Conservation (phyloP, 2,329 filamentous ascomycete genomes). For the Cytospora paraplurivora region DNA sequence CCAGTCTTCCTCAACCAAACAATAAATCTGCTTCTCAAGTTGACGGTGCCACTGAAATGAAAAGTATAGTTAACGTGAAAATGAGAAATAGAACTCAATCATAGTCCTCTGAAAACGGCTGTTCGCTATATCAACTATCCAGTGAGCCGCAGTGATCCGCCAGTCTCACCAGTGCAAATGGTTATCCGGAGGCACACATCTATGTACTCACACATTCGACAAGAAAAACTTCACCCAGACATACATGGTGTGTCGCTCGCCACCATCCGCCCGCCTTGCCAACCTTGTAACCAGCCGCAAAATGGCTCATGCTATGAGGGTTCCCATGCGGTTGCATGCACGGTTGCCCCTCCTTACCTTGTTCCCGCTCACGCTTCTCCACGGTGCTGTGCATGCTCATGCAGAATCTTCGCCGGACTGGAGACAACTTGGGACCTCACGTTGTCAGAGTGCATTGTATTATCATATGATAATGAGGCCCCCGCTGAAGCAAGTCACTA, state of each 20-base stretch:
- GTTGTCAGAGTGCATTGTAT: no score
- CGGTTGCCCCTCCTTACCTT: not conserved
- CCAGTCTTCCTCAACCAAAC: conserved; percentile 2
- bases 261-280: not conserved
- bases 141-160: not conserved
- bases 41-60: not conserved
- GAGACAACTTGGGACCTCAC: no score
- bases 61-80: not conserved
- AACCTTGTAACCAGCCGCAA: not conserved
- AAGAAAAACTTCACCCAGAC: not conserved
- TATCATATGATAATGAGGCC: not conserved
- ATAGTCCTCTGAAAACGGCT: no score
- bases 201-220: not conserved
- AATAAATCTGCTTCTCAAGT: conserved; percentile 23
- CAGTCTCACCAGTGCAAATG: not conserved
- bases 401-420: no score
- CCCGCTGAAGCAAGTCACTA: not conserved
- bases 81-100: no score
- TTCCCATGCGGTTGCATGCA: conserved; percentile 12
- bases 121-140: not conserved
- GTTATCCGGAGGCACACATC: not conserved
- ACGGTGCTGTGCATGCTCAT: conserved; percentile 19
- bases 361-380: conserved; percentile 20
- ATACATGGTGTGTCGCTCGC: not conserved
- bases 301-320: conserved; percentile 16